Conservation (phyloP, 169 alveolate genomes). For the Babesia bigemina region DNA sequence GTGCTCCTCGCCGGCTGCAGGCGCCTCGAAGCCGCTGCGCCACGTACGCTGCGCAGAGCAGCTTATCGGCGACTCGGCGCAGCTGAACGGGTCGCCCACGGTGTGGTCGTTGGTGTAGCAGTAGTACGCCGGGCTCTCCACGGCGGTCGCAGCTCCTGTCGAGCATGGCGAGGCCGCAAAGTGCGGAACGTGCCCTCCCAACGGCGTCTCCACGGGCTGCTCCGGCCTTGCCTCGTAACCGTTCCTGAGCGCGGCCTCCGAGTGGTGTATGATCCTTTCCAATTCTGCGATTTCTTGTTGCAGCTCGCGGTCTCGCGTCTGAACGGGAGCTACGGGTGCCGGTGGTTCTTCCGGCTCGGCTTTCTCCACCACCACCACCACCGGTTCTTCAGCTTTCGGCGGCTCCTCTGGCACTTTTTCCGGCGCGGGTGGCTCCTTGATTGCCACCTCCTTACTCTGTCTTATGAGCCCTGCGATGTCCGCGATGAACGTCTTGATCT, state of each 20-base stretch:
- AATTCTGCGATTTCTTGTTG: constrained; percentile 24
- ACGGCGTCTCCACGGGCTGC: not conserved
- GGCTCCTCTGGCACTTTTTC: not conserved
- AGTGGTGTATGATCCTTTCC: constrained; percentile 11
- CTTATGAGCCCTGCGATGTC: constrained; percentile 29
- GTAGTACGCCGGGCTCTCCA: not conserved
- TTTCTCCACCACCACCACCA: not conserved
- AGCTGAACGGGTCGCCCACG: not conserved
- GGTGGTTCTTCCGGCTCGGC: not conserved
- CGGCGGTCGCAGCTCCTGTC: constrained; percentile 5
- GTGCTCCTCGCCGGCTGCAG: not conserved
- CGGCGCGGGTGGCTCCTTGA: not conserved
- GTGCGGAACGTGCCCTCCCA: not conserved
- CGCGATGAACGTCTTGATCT: constrained; percentile 31
- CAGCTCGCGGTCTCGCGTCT: not conserved
- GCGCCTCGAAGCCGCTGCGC: constrained; percentile 42
- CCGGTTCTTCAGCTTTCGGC: not conserved
- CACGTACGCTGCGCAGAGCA: not conserved
- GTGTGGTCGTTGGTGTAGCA: constrained; percentile 35
- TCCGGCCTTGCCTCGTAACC: not conserved
- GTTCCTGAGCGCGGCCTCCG: constrained; percentile 11
- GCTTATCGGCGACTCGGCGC: not conserved
- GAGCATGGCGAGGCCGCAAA: not conserved
- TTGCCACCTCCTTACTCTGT: constrained; percentile 17
- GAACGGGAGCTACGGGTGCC: no score